Evolutionary conservation across 768 basidiomycete species (phyloP).

Genomic region (Lactarius trivialis): DNA sequence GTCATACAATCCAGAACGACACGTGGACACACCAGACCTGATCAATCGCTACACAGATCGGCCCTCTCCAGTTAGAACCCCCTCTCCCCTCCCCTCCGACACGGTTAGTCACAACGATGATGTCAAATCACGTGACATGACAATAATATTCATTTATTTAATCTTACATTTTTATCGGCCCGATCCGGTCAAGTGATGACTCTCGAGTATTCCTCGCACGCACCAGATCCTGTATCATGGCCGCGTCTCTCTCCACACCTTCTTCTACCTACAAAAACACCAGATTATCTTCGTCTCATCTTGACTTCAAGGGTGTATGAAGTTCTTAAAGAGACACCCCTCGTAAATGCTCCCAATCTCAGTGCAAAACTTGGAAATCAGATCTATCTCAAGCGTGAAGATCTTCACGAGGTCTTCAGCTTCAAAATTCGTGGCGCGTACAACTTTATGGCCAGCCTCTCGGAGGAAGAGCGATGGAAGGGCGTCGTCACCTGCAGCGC

Average conservation of each 20-base stretch:
- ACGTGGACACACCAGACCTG: too few species aligned
- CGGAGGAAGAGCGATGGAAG: conserved; percentile 89
- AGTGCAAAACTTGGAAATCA: conserved; percentile 85
- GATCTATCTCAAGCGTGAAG: conserved; percentile 96
- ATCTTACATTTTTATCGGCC: not conserved
- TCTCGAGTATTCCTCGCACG: conserved; percentile 61
- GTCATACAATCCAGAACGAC: too few species aligned
- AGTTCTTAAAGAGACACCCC: conserved; percentile 81
- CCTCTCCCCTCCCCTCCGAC: not conserved
- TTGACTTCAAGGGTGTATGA: conserved; percentile 89
- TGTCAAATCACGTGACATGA: conserved; percentile 14
- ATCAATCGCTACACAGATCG: too few species aligned
- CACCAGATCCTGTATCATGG: conserved; percentile 59
- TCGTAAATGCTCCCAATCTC: conserved; percentile 80
- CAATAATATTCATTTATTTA: not conserved
- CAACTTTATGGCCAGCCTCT: conserved; percentile 92
- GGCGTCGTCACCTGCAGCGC: conserved; percentile 98
- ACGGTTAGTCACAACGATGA: too few species aligned
- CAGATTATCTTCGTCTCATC: conserved; percentile 86
- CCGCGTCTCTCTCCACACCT: conserved; percentile 62
- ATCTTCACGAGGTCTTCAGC: conserved; percentile 94
- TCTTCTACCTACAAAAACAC: conserved; percentile 57
- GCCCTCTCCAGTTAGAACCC: too few species aligned
- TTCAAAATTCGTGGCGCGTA: conserved; percentile 99
- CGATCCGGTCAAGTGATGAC: conserved; percentile 33